phyloP scores from a whole-genome alignment of 1,284 basidiomycete species.

The Boletus mariae region DNA sequence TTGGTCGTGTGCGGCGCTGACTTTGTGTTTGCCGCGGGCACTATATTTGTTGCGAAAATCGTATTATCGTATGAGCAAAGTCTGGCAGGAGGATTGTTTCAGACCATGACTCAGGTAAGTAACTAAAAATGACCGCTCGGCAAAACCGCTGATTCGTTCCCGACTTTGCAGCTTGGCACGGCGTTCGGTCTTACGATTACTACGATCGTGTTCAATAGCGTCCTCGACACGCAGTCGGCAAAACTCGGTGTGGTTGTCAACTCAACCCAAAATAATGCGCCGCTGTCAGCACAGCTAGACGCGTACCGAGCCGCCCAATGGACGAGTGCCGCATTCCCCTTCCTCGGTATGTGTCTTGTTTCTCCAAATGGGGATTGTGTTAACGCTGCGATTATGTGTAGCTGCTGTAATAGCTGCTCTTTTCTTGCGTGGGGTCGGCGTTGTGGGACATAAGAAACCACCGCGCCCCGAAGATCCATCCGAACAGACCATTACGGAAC shows the following conservation, averaged over 20 bases:
- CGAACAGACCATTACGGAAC: constrained; percentile 24
- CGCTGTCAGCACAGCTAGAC: constrained; percentile 39
- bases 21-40: constrained; percentile 74
- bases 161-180: constrained; percentile 55
- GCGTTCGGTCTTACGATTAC: constrained; percentile 73
- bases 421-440: constrained; percentile 57
- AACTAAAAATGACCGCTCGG: background rate
- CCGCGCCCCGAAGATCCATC: constrained; percentile 5
- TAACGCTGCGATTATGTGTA: constrained; percentile 19
- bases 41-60: constrained; percentile 74
- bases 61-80: constrained; percentile 73
- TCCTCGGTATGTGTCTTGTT: constrained; percentile 43
- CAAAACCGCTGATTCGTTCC: background rate
- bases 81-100: constrained; percentile 73
- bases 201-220: constrained; percentile 66
- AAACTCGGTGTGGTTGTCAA: constrained; percentile 32
- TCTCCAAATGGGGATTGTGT: background rate
- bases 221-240: constrained; percentile 36
- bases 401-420: constrained; percentile 48
- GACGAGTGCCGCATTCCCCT: constrained; percentile 57
- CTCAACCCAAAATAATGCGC: constrained; percentile 28
- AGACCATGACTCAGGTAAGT: constrained; percentile 68
- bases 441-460: constrained; percentile 42
- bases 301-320: constrained; percentile 65
- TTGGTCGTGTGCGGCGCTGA: constrained; percentile 75